These are phyloP conservation scores for Alternaria sp. DNA, from an alignment of 2,329 filamentous ascomycete genomes.

Conservation along the genomic window DNA sequence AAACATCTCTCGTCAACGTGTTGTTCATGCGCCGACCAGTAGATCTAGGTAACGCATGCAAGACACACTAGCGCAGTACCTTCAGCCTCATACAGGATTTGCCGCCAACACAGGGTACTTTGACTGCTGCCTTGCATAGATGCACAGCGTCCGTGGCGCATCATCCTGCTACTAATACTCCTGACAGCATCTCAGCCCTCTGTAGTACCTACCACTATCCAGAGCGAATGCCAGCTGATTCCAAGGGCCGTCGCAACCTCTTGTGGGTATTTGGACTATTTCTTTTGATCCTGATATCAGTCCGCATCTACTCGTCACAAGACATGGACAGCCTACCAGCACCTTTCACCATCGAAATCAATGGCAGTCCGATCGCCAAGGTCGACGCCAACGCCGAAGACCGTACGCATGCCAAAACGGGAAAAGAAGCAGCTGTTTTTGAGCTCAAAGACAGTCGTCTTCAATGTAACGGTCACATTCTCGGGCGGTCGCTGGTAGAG, in stretches of 20 bases:
- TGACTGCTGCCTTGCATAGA: not conserved
- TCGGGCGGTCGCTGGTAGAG: constrained; percentile 26
- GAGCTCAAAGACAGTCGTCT: constrained; percentile 29
- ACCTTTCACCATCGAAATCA: constrained; percentile 33
- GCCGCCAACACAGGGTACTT: not conserved
- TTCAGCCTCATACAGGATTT: not conserved
- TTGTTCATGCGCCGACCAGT: not conserved
- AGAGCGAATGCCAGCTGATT: constrained; percentile 11
- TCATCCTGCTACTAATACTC: constrained; percentile 6
- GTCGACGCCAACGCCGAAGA: constrained; percentile 21
- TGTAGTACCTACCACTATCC: constrained; percentile 6
- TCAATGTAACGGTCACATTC: constrained; percentile 26
- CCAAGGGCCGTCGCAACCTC: constrained; percentile 12
- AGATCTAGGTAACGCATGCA: not conserved
- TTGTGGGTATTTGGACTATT: constrained; percentile 17
- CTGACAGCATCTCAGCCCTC: not conserved
- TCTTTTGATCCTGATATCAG: constrained; percentile 4
- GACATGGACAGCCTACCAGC: constrained; percentile 29
- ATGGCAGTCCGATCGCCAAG: constrained; percentile 30
- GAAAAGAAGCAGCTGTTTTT: constrained; percentile 31
- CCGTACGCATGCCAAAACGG: constrained; percentile 24
- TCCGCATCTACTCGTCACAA: constrained; percentile 9
- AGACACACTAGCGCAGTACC: not conserved
- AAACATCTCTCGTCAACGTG: constrained; percentile 1
- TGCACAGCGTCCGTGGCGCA: not conserved